Percentiles rank a stretch among this genome's conserved stretches.
phyloP scores from a whole-genome alignment of 495 filamentous ascomycete genomes.

The Chaetomium tenue region DNA sequence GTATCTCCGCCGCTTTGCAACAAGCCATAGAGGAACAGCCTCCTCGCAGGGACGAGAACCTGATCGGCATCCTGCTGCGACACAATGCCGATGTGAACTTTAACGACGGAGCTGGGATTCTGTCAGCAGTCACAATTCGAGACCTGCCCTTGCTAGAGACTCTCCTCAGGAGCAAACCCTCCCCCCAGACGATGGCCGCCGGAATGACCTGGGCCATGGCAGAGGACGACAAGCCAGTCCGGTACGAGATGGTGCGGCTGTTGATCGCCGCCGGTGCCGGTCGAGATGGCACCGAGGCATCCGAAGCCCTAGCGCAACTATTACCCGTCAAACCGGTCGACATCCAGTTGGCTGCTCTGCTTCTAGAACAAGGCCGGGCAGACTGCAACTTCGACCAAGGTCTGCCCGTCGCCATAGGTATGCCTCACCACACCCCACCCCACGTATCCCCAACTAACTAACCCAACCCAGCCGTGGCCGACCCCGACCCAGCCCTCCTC shows the following conservation, averaged over 20 bases:
- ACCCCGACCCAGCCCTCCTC: constrained; percentile 41
- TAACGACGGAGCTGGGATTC: constrained; percentile 44
- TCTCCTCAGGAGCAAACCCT: constrained; percentile 40
- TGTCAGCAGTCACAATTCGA: constrained; percentile 40
- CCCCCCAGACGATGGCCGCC: constrained; percentile 38
- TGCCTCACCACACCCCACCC: neutral
- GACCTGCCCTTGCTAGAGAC: constrained; percentile 40
- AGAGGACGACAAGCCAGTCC: constrained; percentile 29
- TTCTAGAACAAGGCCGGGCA: constrained; percentile 44
- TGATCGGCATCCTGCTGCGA: constrained; percentile 46
- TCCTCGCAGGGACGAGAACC: constrained; percentile 41
- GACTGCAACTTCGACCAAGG: constrained; percentile 47
- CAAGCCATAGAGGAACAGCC: constrained; percentile 45
- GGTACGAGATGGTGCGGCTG: constrained; percentile 43
- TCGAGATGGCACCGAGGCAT: constrained; percentile 35
- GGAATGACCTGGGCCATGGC: constrained; percentile 43
- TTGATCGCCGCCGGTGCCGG: constrained; percentile 42
- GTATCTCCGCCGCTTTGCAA: constrained; percentile 42
- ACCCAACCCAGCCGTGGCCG: constrained; percentile 31
- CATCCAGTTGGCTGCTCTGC: constrained; percentile 36
- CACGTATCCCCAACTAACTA: neutral
- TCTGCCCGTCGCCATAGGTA: constrained; percentile 34
- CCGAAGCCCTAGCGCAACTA: constrained; percentile 37
- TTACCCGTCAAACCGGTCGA: constrained; percentile 40
- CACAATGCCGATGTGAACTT: constrained; percentile 48